phyloP scores from a whole-genome alignment of 257 asterid species.

The Perilla frutescens region DNA sequence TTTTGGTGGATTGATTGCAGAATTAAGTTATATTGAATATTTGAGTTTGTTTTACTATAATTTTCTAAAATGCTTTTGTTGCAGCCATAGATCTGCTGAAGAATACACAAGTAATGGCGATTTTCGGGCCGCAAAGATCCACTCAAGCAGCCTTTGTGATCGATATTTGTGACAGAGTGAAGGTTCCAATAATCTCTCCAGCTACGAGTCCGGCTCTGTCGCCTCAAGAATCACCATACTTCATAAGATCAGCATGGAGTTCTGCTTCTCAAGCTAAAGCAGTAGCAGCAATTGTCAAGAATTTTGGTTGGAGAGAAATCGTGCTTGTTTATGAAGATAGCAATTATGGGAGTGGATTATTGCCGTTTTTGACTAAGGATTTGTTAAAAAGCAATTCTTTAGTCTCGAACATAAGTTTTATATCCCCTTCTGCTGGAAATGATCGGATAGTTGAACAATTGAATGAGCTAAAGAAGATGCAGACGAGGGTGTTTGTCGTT shows the following conservation, averaged over 20 bases:
- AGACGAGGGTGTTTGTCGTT: too few relatives aligned
- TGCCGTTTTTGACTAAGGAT: conserved; percentile 48
- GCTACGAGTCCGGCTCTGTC: conserved; percentile 56
- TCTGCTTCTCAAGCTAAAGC: conserved; percentile 52
- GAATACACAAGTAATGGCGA: conserved; percentile 46
- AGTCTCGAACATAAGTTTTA: conserved; percentile 38
- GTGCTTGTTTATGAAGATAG: conserved; percentile 45
- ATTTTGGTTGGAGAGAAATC: conserved; percentile 51
- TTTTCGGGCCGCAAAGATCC: conserved; percentile 56
- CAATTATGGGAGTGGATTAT: conserved; percentile 45
- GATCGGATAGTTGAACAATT: too few relatives aligned
- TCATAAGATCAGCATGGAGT: conserved; percentile 49
- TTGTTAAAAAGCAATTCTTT: conserved; percentile 28
- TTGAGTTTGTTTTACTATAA: too few relatives aligned
- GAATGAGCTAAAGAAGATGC: too few relatives aligned
- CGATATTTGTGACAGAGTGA: conserved; percentile 45
- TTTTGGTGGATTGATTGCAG: too few relatives aligned
- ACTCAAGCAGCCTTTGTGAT: conserved; percentile 52
- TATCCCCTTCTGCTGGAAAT: conserved; percentile 29
- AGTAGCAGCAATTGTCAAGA: conserved; percentile 47
- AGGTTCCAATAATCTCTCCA: conserved; percentile 52
- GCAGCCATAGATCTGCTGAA: conserved; percentile 56
- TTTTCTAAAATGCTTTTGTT: too few relatives aligned
- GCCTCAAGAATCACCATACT: conserved; percentile 45
- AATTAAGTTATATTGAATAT: too few relatives aligned